phyloP scores from a whole-genome alignment of 352 stramenopile genomes.

The Phytophthora chlamydospora region DNA sequence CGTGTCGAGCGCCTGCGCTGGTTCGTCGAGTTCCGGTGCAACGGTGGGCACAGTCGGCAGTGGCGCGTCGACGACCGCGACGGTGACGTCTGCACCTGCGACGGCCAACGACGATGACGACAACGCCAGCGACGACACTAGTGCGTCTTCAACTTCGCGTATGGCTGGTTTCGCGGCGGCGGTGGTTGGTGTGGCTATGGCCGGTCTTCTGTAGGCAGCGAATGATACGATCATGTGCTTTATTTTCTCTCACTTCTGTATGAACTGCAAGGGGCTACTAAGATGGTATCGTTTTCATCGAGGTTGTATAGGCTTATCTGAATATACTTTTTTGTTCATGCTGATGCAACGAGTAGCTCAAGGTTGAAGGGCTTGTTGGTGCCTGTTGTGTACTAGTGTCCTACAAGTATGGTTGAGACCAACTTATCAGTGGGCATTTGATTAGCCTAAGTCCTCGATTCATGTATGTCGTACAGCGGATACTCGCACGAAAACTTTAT shows the following conservation, averaged over 20 bases:
- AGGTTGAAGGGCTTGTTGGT: too few species aligned
- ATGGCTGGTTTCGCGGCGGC: conserved; percentile 17
- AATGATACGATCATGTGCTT: conserved; percentile 4
- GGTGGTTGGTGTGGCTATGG: conserved; percentile 12
- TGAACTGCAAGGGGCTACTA: too few species aligned
- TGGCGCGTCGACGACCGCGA: conserved; percentile 10
- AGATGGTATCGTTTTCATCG: too few species aligned
- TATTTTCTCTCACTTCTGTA: conserved; percentile 11
- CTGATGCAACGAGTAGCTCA: too few species aligned
- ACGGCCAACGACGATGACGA: conserved; percentile 20
- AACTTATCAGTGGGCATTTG: too few species aligned
- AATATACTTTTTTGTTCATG: too few species aligned
- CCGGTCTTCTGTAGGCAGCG: conserved; percentile 19
- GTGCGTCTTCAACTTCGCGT: conserved; percentile 13
- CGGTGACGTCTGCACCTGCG: conserved; percentile 20
- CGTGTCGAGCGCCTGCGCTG: conserved; percentile 25
- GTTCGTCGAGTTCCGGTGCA: conserved; percentile 13
- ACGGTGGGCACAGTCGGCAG: conserved; percentile 13
- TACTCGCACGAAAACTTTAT: too few species aligned
- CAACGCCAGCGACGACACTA: conserved; percentile 27
- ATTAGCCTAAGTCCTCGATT: too few species aligned
- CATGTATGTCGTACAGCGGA: too few species aligned
- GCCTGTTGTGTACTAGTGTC: too few species aligned
- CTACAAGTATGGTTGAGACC: too few species aligned
- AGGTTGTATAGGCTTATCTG: too few species aligned